These are phyloP conservation scores for Hemileia vastatrix DNA, from an alignment of 1,284 basidiomycete genomes.

Conservation along the genomic window DNA sequence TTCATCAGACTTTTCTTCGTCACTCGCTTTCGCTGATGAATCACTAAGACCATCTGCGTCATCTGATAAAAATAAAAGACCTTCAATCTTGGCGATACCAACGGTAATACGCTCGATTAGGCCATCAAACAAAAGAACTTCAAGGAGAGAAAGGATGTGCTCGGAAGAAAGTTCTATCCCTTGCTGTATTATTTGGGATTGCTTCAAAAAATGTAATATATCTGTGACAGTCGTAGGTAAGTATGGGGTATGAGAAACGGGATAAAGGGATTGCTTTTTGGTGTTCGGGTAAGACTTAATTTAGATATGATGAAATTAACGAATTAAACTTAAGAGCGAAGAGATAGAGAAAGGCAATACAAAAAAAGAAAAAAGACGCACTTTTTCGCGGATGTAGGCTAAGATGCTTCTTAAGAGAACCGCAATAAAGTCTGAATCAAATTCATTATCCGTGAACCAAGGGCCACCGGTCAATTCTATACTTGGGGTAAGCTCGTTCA, in stretches of 20 bases:
- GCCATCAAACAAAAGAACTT: conserved; percentile 74
- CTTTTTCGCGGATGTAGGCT: conserved; percentile 66
- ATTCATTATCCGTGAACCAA: conserved; percentile 90
- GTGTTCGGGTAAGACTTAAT: neutral
- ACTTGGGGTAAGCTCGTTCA: conserved; percentile 73
- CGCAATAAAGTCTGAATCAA: conserved; percentile 82
- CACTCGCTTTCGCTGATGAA: neutral
- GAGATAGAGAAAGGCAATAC: conserved; percentile 4
- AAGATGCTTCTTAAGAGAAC: conserved; percentile 62
- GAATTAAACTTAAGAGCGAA: neutral
- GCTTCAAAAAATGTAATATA: conserved; percentile 61
- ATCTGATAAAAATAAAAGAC: no score
- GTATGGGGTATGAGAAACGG: conserved; percentile 61
- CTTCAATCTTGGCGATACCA: conserved; percentile 22
- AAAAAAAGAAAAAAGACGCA: conserved; percentile 45
- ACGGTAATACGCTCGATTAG: conserved; percentile 59
- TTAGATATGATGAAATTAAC: neutral
- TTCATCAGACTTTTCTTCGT: conserved; percentile 4
- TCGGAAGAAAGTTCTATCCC: conserved; percentile 65
- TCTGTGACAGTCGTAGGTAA: conserved; percentile 58
- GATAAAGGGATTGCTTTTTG: conserved; percentile 51
- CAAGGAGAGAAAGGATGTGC: conserved; percentile 73
- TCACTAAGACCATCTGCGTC: conserved; percentile 12
- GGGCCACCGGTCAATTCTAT: conserved; percentile 82
- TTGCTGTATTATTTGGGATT: conserved; percentile 60